Conservation (phyloP, 176 grass and related monocot genomes). For the Bolboschoenus planiculmis region DNA sequence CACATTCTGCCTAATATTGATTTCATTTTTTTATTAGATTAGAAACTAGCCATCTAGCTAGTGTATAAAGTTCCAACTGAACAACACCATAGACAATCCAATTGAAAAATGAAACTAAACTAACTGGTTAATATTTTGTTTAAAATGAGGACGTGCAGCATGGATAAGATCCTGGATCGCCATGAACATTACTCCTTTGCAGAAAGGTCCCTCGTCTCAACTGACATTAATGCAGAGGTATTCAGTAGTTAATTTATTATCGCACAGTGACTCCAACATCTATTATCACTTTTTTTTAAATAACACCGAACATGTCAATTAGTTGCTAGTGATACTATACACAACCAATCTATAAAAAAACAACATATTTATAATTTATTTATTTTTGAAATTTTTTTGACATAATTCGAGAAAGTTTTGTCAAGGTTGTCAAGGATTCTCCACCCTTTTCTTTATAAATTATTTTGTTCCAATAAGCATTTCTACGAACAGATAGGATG, state of each 20-base stretch:
- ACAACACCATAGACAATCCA: not conserved
- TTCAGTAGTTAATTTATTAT: not conserved
- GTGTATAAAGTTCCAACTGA: not conserved
- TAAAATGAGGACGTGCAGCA: constrained; percentile 30
- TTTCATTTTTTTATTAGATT: no score
- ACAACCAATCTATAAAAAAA: no score
- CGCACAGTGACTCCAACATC: not conserved
- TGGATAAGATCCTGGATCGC: constrained; percentile 72
- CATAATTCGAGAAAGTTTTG: no score
- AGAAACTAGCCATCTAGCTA: no score
- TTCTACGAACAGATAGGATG: not conserved
- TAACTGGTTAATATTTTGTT: not conserved
- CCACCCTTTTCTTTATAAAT: no score
- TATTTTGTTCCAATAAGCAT: not conserved
- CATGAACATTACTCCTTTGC: constrained; percentile 68
- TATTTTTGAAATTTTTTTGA: no score
- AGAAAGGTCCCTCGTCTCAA: constrained; percentile 54
- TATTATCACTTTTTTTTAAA: not conserved
- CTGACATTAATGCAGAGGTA: constrained; percentile 64
- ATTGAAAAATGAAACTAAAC: not conserved
- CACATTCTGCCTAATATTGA: no score
- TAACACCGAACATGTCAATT: not conserved
- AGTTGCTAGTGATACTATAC: not conserved
- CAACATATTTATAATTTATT: no score
- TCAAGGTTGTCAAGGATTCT: no score